Evolutionary conservation across 805 yeast species (phyloP).

Genomic region (Isabelozyma gotoi): DNA sequence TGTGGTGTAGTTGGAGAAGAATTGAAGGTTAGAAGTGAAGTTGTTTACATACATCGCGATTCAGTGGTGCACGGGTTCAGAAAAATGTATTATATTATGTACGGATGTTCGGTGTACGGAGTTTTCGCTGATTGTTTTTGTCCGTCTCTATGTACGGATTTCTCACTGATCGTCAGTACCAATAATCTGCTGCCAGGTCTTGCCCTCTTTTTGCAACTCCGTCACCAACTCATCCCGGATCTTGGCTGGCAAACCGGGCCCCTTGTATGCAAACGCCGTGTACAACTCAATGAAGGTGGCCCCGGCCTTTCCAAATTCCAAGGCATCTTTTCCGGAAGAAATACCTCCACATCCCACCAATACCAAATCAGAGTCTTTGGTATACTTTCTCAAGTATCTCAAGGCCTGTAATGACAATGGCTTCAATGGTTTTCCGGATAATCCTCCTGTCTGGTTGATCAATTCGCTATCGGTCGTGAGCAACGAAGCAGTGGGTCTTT

Average conservation of each 20-base stretch:
- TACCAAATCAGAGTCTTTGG: constrained; percentile 71
- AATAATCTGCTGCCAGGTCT: constrained; percentile 80
- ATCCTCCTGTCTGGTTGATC: constrained; percentile 72
- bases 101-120: background rate
- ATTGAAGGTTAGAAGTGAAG: constrained; percentile 22
- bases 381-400: constrained; percentile 65
- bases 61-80: background rate
- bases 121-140: background rate
- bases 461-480: constrained; percentile 46
- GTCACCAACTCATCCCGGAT: constrained; percentile 40
- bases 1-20: constrained; percentile 7
- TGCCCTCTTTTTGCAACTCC: constrained; percentile 67
- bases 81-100: no score
- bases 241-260: constrained; percentile 73
- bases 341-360: constrained; percentile 96
- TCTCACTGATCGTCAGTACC: constrained; percentile 52
- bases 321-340: constrained; percentile 79
- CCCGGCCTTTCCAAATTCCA: constrained; percentile 91
- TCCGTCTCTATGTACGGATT: background rate
- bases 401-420: constrained; percentile 74
- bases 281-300: constrained; percentile 86
- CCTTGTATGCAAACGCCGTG: constrained; percentile 89
- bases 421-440: constrained; percentile 90
- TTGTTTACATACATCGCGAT: constrained; percentile 18
- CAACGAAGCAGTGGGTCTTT: constrained; percentile 63